Percentiles rank a stretch among this genome's conserved stretches.
phyloP scores from a whole-genome alignment of 1,139 yeast species.

The Petasospora fabianii region DNA sequence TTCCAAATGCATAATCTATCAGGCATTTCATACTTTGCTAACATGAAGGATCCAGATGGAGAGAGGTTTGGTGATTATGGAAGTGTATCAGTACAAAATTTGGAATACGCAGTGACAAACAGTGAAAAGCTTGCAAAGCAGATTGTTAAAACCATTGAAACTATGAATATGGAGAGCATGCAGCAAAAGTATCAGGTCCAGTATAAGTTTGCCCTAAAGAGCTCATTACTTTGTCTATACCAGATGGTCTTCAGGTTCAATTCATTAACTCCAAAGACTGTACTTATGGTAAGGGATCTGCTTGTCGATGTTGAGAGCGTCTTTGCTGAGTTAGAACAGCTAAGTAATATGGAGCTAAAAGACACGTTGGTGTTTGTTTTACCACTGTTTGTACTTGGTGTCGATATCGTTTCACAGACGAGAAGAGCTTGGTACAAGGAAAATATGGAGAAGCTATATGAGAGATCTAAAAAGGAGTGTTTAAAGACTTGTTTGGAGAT shows the following conservation, averaged over 20 bases:
- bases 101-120: slow-evolving; percentile 9
- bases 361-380: slow-evolving; percentile 7
- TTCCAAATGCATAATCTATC: slow-evolving; percentile 13
- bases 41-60: slow-evolving; percentile 5
- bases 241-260: slow-evolving; percentile 15
- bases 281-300: slow-evolving; percentile 7
- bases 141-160: not conserved
- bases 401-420: slow-evolving; percentile 9
- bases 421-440: slow-evolving; percentile 10
- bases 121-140: slow-evolving; percentile 5
- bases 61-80: slow-evolving; percentile 11
- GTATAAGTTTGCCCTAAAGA: slow-evolving; percentile 8
- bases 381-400: slow-evolving; percentile 13
- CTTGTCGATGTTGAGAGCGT: slow-evolving; percentile 5
- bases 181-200: slow-evolving; percentile 10
- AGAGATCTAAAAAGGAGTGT: slow-evolving; percentile 6
- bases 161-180: not conserved
- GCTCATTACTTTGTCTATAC: slow-evolving; percentile 11
- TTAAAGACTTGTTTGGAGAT: slow-evolving; percentile 8
- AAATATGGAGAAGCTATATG: slow-evolving; percentile 7
- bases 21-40: slow-evolving; percentile 13
- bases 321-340: slow-evolving; percentile 2
- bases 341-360: slow-evolving; percentile 2
- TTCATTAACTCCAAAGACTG: slow-evolving; percentile 16
- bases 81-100: slow-evolving; percentile 3